phyloP scores from a whole-genome alignment of 805 yeast genomes.

The Saturnispora halmiae region DNA sequence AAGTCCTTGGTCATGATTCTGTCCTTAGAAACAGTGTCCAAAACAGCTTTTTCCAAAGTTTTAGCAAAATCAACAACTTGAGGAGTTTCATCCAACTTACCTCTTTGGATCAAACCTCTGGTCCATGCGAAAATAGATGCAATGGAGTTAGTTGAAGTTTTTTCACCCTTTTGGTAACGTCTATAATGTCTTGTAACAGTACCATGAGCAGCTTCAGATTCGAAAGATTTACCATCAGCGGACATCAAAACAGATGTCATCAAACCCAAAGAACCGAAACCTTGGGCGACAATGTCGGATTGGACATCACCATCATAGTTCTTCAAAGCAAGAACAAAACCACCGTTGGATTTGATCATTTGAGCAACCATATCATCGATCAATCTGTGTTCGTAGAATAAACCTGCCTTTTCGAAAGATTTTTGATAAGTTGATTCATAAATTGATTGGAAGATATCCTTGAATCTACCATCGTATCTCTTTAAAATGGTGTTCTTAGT shows the following conservation, averaged over 20 bases:
- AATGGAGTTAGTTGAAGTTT: slow-evolving; percentile 77
- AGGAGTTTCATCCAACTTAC: slow-evolving; percentile 62
- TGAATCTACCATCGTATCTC: slow-evolving; percentile 75
- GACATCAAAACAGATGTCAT: slow-evolving; percentile 80
- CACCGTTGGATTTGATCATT: slow-evolving; percentile 79
- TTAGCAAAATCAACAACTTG: slow-evolving; percentile 62
- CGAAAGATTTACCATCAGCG: slow-evolving; percentile 81
- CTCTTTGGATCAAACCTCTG: slow-evolving; percentile 78
- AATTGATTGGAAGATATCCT: slow-evolving; percentile 65
- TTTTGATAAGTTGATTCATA: slow-evolving; percentile 49
- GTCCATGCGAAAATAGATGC: slow-evolving; percentile 84
- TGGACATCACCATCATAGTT: slow-evolving; percentile 85
- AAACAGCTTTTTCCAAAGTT: slow-evolving; percentile 53
- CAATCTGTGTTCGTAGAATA: slow-evolving; percentile 71
- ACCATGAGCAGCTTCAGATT: slow-evolving; percentile 82
- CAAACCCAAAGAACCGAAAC: slow-evolving; percentile 74
- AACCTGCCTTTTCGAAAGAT: slow-evolving; percentile 49
- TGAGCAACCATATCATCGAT: slow-evolving; percentile 88
- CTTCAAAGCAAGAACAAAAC: slow-evolving; percentile 70
- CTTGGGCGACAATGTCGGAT: slow-evolving; percentile 80
- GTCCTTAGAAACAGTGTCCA: slow-evolving; percentile 65
- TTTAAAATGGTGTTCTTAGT: slow-evolving; percentile 78
- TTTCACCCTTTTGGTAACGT: slow-evolving; percentile 73
- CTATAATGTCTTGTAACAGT: slow-evolving; percentile 82
- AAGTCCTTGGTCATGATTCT: slow-evolving; percentile 78